Conservation (phyloP, 2,329 filamentous ascomycete species). For the Exophiala alcalophila region DNA sequence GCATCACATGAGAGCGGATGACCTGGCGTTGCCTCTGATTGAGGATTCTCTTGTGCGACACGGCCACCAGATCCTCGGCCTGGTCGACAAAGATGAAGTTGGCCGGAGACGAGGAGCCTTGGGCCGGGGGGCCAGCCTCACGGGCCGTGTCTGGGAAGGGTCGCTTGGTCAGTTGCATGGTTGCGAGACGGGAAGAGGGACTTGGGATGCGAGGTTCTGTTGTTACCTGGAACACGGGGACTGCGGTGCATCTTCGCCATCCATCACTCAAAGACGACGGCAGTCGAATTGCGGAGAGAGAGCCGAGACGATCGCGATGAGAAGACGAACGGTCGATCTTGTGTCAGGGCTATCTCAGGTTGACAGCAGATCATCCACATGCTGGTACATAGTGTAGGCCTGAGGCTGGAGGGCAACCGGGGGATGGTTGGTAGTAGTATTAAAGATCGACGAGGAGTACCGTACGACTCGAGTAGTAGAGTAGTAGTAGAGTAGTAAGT, state of each 20-base stretch:
- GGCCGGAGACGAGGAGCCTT: constrained; percentile 20
- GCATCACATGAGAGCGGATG: constrained; percentile 46
- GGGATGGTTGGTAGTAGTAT: no score
- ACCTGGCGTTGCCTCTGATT: constrained; percentile 40
- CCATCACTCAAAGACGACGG: constrained; percentile 18
- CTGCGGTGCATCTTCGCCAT: constrained; percentile 13
- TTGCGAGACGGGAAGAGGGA: not conserved
- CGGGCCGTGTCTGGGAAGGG: constrained; percentile 11
- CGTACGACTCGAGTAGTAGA: no score
- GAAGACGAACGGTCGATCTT: no score
- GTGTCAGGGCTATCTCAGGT: no score
- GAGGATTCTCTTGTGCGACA: constrained; percentile 40
- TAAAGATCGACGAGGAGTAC: no score
- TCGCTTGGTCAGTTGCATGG: constrained; percentile 8
- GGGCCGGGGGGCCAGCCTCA: constrained; percentile 27
- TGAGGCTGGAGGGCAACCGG: no score
- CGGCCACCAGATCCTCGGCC: constrained; percentile 34
- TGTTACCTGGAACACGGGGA: constrained; percentile 15
- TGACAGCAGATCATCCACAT: no score
- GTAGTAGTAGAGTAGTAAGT: no score
- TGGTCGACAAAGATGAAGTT: constrained; percentile 43
- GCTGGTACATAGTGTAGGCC: no score
- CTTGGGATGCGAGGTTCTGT: not conserved
- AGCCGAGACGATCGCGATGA: no score
- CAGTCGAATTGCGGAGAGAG: no score